Conservation (phyloP, 2,329 filamentous ascomycete species). For the Aureobasidium subglaciale region DNA sequence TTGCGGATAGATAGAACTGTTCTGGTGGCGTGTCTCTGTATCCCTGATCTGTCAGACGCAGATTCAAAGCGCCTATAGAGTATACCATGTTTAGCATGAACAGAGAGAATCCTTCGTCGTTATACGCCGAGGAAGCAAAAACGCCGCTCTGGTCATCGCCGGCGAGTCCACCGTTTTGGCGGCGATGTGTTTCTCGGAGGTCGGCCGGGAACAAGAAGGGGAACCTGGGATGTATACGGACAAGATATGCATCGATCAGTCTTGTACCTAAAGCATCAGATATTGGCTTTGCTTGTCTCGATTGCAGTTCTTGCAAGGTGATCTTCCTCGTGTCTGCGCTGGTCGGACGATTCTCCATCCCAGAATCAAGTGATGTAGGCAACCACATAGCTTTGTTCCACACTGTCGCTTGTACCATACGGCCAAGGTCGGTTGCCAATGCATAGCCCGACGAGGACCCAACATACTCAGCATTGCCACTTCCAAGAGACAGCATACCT, state of each 20-base stretch:
- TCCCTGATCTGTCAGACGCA: background rate
- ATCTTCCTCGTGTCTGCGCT: background rate
- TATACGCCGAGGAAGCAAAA: background rate
- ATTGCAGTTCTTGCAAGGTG: background rate
- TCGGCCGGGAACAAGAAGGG: background rate
- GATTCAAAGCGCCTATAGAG: background rate
- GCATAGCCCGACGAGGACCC: background rate
- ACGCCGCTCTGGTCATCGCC: background rate
- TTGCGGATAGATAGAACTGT: background rate
- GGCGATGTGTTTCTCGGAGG: background rate
- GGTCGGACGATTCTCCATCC: background rate
- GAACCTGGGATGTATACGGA: background rate
- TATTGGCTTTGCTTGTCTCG: background rate
- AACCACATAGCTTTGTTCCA: conserved; percentile 7
- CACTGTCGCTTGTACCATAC: background rate
- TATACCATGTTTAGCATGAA: conserved; percentile 4
- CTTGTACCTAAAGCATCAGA: background rate
- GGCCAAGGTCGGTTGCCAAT: background rate
- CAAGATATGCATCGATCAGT: background rate
- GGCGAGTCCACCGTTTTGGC: background rate
- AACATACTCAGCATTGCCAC: background rate
- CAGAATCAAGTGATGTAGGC: background rate
- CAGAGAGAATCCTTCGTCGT: background rate
- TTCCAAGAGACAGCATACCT: background rate
- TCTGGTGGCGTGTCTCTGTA: background rate